Base-by-base conservation (phyloP, 2,329 filamentous ascomycete species). In the Coniochaeta sp. region DNA sequence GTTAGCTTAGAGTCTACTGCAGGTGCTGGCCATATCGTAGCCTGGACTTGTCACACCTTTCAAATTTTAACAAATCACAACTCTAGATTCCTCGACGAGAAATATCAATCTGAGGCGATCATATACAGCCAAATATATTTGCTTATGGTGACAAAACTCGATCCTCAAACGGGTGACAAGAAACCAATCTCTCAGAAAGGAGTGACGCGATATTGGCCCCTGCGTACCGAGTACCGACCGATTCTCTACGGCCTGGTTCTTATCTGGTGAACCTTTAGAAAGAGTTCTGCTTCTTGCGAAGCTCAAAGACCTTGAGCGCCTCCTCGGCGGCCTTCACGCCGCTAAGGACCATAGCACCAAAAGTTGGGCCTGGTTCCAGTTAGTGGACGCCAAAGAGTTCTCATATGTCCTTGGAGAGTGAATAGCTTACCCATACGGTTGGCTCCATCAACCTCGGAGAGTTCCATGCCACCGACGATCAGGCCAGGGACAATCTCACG, bases 381-480 rank as follows among this genome's bases (percentile, higher is more conserved):
- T 53, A 59, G 54, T 28, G 4, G 24, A 18, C 30, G n/a, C 24
- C 3, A 10, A 1, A 18, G 38, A 52, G 28, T 30, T 32, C n/a
- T 26, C 24, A 10, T 38, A 4, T 28, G 27, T 28, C 13, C 13
- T 5, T 30, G n/a, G 27, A 18, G 6, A 48, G 12, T 56, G n/a
- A n/a, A n/a, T n/a, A n/a, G n/a, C 69, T 53, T 62, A 66, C 85
- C 91, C 91, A 96, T 96, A 50, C 91, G 82, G 74, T 95, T 95
- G 56, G 89, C 89, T 16, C 90, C 91, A 63, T 96, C 91, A 28
- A 95, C 84, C 71, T 96, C 91, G 53, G 85, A 89, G 59, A 96
- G 75, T 70, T 96, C 91, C 91, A 96, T 96, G 33, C 91, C 91
- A 50, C 91, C 91, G n/a, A 95, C 87, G 62, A 96, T 90, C 57